Evolutionary conservation across 2,329 filamentous ascomycete genomes (phyloP).

Genomic region (Nannizzia gypsea): DNA sequence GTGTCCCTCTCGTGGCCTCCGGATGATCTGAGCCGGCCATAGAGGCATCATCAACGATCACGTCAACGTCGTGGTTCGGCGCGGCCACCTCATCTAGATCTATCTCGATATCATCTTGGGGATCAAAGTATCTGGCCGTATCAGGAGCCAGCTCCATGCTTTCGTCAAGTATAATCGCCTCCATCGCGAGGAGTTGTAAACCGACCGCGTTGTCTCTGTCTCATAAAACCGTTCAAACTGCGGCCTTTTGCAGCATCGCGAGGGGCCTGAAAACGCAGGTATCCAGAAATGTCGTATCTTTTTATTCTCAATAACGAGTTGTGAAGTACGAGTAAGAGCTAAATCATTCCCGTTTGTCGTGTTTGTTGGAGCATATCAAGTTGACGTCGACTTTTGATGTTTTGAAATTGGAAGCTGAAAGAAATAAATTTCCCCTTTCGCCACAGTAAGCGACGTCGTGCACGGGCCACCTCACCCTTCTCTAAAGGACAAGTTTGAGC

Average conservation of each 20-base stretch:
- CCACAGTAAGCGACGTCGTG: slow-evolving; percentile 5
- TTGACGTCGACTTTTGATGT: background rate
- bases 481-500: background rate
- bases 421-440: background rate
- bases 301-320: background rate
- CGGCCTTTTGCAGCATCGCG: background rate
- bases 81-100: slow-evolving; percentile 42
- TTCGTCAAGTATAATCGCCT: slow-evolving; percentile 30
- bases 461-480: slow-evolving; percentile 8
- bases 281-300: background rate
- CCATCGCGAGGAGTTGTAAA: slow-evolving; percentile 21
- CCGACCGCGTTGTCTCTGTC: background rate
- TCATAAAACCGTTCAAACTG: background rate
- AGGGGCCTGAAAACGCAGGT: background rate
- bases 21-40: slow-evolving; percentile 29
- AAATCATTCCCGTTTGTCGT: background rate
- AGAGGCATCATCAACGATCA: slow-evolving; percentile 43
- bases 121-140: slow-evolving; percentile 29
- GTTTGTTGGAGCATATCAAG: background rate
- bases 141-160: slow-evolving; percentile 34
- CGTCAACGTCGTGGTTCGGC: slow-evolving; percentile 42
- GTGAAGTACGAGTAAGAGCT: background rate
- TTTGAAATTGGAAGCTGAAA: background rate
- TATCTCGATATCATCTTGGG: slow-evolving; percentile 33
- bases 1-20: slow-evolving; percentile 23